phyloP scores from a whole-genome alignment of 768 basidiomycete genomes.

The Phylloporus sp. region DNA sequence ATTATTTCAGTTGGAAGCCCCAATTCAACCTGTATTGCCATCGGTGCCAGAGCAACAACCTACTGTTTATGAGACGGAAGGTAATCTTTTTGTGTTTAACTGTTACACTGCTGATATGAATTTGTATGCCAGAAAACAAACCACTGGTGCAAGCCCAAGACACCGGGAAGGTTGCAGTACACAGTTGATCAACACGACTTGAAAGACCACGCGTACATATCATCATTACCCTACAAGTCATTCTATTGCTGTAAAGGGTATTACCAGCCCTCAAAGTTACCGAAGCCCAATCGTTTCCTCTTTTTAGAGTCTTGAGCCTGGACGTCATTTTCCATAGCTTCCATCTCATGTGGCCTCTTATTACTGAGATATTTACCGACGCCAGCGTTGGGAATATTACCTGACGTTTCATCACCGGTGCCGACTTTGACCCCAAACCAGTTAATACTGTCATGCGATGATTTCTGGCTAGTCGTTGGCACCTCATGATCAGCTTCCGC shows the following conservation, averaged over 20 bases:
- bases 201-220: neutral
- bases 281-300: conserved; percentile 83
- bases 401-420: conserved; percentile 32
- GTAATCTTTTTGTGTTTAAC: conserved; percentile 17
- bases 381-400: conserved; percentile 34
- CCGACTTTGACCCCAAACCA: conserved; percentile 92
- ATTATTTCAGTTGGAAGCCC: conserved; percentile 27
- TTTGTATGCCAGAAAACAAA: conserved; percentile 2
- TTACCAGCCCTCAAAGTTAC: conserved; percentile 85
- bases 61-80: conserved; percentile 27
- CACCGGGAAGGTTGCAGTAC: conserved; percentile 18
- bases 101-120: conserved; percentile 3
- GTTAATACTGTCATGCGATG: conserved; percentile 65
- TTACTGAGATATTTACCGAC: conserved; percentile 79
- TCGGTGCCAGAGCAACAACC: conserved; percentile 49
- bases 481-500: conserved; percentile 29
- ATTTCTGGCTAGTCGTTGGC: conserved; percentile 41
- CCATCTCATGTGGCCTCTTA: conserved; percentile 41
- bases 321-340: conserved; percentile 17
- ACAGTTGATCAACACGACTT: conserved; percentile 18
- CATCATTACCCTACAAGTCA: conserved; percentile 6
- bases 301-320: conserved; percentile 58
- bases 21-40: conserved; percentile 44
- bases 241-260: conserved; percentile 9
- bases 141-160: neutral